A percentile compares a stretch with the other conserved stretches of the same genome.
These are phyloP conservation scores for Coccomyxa sp. DNA, from an alignment of 139 green algal genomes.

Conservation along the genomic window DNA sequence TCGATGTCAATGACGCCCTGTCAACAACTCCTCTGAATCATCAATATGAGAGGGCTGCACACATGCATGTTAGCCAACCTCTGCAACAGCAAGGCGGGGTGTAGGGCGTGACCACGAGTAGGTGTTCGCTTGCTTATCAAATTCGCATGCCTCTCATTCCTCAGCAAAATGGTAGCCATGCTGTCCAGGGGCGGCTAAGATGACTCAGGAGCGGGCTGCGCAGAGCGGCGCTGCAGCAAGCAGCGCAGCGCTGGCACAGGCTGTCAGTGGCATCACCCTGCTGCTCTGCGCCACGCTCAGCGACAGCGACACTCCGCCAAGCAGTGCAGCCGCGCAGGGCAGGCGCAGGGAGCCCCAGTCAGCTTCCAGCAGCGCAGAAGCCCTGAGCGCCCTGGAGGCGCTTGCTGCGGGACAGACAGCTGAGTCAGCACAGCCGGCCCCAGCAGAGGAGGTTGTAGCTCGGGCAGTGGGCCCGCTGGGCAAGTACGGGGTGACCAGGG, in stretches of 20 bases:
- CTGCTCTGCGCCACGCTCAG: constrained; percentile 27
- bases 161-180: too few species aligned
- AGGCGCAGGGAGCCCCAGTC: not conserved
- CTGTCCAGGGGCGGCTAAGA: not conserved
- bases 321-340: not conserved
- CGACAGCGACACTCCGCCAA: not conserved
- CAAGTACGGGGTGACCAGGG: constrained; percentile 30
- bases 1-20: not conserved
- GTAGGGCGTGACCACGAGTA: too few species aligned
- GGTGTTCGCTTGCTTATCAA: too few species aligned
- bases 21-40: not conserved
- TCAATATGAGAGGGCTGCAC: not conserved
- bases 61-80: not conserved
- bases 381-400: constrained; percentile 3
- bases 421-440: not conserved
- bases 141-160: too few species aligned
- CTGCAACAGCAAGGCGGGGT: too few species aligned
- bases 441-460: too few species aligned
- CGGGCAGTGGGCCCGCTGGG: not conserved
- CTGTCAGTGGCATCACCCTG: constrained; percentile 27
- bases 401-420: not conserved
- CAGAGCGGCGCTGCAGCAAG: constrained; percentile 12
- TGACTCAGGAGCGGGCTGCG: not conserved
- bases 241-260: constrained; percentile 18
- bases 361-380: not conserved